These are phyloP conservation scores for Hericium erinaceus DNA, from an alignment of 768 basidiomycete species.

Conservation along the genomic window DNA sequence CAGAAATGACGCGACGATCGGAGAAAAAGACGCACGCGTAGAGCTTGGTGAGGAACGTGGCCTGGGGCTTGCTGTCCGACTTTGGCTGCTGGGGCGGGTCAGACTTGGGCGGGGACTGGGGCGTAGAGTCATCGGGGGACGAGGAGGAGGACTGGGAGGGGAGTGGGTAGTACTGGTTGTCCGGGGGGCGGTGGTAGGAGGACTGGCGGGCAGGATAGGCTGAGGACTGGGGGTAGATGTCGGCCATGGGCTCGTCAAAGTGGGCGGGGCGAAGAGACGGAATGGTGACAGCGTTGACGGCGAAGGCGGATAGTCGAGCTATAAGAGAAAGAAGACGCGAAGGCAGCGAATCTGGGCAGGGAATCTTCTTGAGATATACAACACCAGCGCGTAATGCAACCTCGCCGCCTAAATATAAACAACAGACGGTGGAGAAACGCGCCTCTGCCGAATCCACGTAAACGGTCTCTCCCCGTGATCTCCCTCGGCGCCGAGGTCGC, in stretches of 20 bases:
- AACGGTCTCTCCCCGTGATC: constrained; percentile 13
- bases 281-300: constrained; percentile 17
- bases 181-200: constrained; percentile 4
- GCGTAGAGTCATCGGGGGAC: constrained; percentile 11
- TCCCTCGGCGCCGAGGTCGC: constrained; percentile 35
- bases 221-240: constrained; percentile 14
- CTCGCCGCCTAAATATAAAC: background rate
- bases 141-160: constrained; percentile 7
- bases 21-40: constrained; percentile 62
- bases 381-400: too few species aligned
- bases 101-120: constrained; percentile 11
- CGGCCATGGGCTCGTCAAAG: constrained; percentile 27
- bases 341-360: constrained; percentile 14
- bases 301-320: background rate
- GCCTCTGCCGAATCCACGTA: constrained; percentile 12
- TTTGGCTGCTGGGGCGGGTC: constrained; percentile 9
- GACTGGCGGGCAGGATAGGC: constrained; percentile 9
- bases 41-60: constrained; percentile 91
- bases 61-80: constrained; percentile 15
- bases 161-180: constrained; percentile 10
- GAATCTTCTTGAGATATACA: constrained; percentile 17
- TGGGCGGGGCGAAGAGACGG: constrained; percentile 32
- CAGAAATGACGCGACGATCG: background rate
- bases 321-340: constrained; percentile 16
- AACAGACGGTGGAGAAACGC: constrained; percentile 30